Evolutionary conservation across 2,329 filamentous ascomycete species (phyloP), one percentile per base, ranked within the genome.

Genomic region (Alternaria viburni): DNA sequence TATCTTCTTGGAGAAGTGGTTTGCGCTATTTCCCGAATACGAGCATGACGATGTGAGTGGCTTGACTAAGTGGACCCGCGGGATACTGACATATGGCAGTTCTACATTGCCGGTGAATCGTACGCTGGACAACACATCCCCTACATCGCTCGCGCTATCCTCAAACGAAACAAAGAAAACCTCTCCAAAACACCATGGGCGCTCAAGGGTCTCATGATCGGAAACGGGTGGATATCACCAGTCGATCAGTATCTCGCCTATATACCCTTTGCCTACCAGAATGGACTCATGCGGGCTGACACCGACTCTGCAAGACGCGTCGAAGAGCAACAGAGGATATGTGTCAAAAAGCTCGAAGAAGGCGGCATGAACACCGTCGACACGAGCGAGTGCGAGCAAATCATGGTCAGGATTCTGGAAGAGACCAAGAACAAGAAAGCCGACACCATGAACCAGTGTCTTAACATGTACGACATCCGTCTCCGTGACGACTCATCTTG

Each of bases 401-500:
- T 99, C 52, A 85, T 99, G 69, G 86, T 89, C 59, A 83, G 89
- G 10, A 88, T 98, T 54, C 86, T 98, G 5, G 82, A 85, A 28
- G 79, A 89, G 51, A 94, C 92, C 3, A 82, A 84, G 62, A 85
- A 87, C 56, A 83, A 82, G 36, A 83, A 83, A 13, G 83, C 84
- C 19, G 80, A 86, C 59, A 84, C 85, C 54, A 79, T 86, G 45
- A 74, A 79, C 17, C 79, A 88, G 74, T 99, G 96, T 80, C 80
- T 90, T 78, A 99, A 99, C 82, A 97, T 98, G 93, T 99, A 99
- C 80, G 96, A 99, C 79, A 87, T 98, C 57, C 92, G 95, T 50
- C 86, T 97, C 50, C 89, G 85, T 67, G 96, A 99, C 80, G 83
- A 83, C 7, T 91, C 92, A 5, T 91, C 90, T 66, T 99, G 96